These are phyloP conservation scores for Tricholoma terreum DNA, from an alignment of 768 basidiomycete genomes.

Conservation along the genomic window DNA sequence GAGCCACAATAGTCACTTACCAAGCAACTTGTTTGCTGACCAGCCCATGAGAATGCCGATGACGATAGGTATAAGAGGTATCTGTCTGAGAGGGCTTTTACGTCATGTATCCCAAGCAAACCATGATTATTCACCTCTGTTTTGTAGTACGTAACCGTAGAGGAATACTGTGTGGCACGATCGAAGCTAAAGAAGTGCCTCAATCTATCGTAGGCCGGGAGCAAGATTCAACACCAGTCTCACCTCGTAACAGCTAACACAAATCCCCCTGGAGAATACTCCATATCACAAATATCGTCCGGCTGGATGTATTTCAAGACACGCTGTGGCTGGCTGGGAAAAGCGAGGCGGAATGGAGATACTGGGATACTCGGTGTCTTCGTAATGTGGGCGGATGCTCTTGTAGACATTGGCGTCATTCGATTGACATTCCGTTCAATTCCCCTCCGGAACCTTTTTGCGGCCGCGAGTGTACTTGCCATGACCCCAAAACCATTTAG, in stretches of 20 bases:
- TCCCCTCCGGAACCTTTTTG: neutral
- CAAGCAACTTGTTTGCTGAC: conserved; percentile 9
- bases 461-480: neutral
- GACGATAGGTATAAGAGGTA: neutral
- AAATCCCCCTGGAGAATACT: conserved; percentile 13
- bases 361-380: neutral
- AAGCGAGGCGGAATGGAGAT: neutral
- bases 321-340: conserved; percentile 1
- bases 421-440: neutral
- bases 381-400: neutral
- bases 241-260: conserved; percentile 11
- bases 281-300: conserved; percentile 10
- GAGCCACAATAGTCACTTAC: neutral
- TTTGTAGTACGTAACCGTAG: conserved; percentile 3
- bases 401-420: neutral
- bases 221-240: neutral
- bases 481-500: neutral
- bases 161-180: neutral
- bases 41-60: neutral
- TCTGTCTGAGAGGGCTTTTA: neutral
- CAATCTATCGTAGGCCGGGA: neutral
- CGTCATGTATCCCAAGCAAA: too few species aligned
- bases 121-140: neutral
- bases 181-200: conserved; percentile 3
- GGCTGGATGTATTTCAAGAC: conserved; percentile 1